phyloP scores from a whole-genome alignment of 1,284 basidiomycete species.

The Veloporphyrellus conicus region DNA sequence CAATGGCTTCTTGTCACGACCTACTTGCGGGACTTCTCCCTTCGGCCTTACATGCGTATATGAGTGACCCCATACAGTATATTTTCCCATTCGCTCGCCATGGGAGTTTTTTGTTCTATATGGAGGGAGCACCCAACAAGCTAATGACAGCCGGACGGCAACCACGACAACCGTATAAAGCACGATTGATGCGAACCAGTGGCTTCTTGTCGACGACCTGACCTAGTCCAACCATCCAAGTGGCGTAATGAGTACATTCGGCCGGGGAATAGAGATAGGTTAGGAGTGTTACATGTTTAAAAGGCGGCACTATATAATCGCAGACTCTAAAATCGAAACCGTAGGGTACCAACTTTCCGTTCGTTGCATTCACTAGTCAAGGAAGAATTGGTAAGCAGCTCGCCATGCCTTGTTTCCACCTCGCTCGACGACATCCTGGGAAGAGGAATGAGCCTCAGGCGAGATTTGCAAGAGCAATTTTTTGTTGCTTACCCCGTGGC shows the following conservation, averaged over 20 bases:
- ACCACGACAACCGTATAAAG: too few species aligned
- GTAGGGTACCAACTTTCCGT: background rate
- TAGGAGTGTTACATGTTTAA: conserved; percentile 3
- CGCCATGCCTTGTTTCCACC: conserved; percentile 71
- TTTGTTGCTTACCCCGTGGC: conserved; percentile 70
- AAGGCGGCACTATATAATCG: conserved; percentile 1
- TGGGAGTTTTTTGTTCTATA: too few species aligned
- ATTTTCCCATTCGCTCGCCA: too few species aligned
- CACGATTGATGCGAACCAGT: background rate
- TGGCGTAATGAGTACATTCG: background rate
- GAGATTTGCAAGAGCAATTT: background rate
- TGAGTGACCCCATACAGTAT: too few species aligned
- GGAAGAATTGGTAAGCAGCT: conserved; percentile 36
- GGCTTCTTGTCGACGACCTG: background rate
- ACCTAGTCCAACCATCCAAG: background rate
- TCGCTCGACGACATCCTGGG: conserved; percentile 74
- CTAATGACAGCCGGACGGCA: too few species aligned
- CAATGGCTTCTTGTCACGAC: too few species aligned
- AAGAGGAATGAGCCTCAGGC: conserved; percentile 8
- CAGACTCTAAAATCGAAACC: background rate
- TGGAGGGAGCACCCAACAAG: too few species aligned
- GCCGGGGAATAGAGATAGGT: background rate
- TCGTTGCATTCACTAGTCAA: conserved; percentile 15
- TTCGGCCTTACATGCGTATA: too few species aligned
- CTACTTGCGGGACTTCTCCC: too few species aligned